Conservation (phyloP, 441 rosid species). For the Mallotus japonicus region DNA sequence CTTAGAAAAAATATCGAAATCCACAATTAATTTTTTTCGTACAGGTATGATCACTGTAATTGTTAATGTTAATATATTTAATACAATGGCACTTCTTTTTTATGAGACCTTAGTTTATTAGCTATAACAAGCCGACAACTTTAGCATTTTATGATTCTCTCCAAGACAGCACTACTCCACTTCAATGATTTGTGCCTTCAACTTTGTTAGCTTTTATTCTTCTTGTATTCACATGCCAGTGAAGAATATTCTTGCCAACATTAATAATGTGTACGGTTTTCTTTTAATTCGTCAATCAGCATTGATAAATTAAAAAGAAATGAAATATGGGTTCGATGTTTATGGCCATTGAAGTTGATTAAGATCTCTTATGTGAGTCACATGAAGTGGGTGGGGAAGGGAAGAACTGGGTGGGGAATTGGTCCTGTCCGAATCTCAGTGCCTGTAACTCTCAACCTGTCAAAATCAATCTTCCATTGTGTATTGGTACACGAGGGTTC, state of each 20-base stretch:
- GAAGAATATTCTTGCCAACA: constrained; percentile 18
- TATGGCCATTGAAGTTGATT: constrained; percentile 4
- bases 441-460: constrained; percentile 5
- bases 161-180: not conserved
- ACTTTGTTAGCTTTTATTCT: constrained; percentile 13
- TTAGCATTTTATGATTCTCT: constrained; percentile 1
- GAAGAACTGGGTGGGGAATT: not conserved
- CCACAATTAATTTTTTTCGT: too few species aligned
- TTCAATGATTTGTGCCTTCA: not conserved
- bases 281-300: not conserved
- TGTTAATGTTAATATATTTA: too few species aligned
- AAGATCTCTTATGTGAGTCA: constrained; percentile 10
- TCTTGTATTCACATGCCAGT: constrained; percentile 22
- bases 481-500: not conserved
- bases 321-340: constrained; percentile 15
- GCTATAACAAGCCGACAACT: not conserved
- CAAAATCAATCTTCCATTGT: not conserved
- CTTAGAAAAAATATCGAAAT: too few species aligned
- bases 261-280: not conserved
- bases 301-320: not conserved
- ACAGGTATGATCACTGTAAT: too few species aligned
- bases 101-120: not conserved
- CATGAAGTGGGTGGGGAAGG: constrained; percentile 7
- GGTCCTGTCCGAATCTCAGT: not conserved
- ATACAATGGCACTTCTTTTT: too few species aligned